Conservation (phyloP, 2,329 filamentous ascomycete genomes). For the Nemania sp. region DNA sequence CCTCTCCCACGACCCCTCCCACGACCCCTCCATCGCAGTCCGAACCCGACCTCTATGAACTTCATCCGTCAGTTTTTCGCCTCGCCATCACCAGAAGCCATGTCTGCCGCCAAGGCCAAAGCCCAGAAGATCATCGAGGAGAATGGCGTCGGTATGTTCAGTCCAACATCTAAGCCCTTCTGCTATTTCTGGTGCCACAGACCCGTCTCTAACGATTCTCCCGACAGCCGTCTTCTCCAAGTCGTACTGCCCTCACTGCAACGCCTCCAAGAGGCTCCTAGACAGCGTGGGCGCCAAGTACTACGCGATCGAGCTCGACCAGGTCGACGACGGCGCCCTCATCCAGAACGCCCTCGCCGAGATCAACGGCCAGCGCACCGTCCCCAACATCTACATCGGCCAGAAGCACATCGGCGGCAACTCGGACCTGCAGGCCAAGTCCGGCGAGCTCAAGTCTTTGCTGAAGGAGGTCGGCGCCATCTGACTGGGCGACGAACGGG, state of each 20-base stretch:
- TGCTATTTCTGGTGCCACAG: neutral
- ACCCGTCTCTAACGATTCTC: neutral
- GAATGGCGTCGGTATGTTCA: constrained; percentile 74
- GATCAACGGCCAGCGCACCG: constrained; percentile 81
- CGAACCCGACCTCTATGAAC: constrained; percentile 23
- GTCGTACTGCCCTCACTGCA: constrained; percentile 94
- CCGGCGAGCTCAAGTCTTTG: constrained; percentile 68
- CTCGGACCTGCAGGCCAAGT: constrained; percentile 75
- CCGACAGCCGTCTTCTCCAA: constrained; percentile 88
- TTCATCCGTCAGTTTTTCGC: constrained; percentile 75
- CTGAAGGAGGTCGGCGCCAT: constrained; percentile 67
- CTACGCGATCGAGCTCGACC: constrained; percentile 79
- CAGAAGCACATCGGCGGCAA: constrained; percentile 95
- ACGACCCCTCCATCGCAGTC: constrained; percentile 9
- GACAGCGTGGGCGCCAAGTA: constrained; percentile 72
- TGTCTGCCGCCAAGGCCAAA: constrained; percentile 83
- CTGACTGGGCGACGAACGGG: constrained; percentile 45
- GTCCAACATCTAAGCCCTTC: neutral
- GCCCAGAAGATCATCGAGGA: constrained; percentile 86
- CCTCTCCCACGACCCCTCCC: constrained; percentile 7
- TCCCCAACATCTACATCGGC: constrained; percentile 94
- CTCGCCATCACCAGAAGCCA: constrained; percentile 63
- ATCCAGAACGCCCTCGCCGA: constrained; percentile 84
- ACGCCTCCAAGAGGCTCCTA: constrained; percentile 75
- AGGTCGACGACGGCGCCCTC: constrained; percentile 77